Conservation (phyloP, 208 protist species). For the Leishmania aethiopica region DNA sequence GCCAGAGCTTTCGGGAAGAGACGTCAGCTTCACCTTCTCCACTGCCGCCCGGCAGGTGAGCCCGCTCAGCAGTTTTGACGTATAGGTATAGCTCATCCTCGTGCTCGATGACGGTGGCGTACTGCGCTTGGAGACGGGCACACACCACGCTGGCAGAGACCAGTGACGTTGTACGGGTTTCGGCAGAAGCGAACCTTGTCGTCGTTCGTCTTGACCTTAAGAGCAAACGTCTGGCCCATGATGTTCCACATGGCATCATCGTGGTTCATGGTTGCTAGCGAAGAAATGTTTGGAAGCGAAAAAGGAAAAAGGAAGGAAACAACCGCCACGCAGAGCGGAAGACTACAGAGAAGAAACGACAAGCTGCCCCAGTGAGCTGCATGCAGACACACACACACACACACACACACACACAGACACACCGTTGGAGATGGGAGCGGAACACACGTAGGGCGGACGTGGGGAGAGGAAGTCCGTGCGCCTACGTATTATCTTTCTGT, state of each 20-base stretch:
- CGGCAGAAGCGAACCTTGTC: conserved; percentile 98
- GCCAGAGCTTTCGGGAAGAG: conserved; percentile 96
- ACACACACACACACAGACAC: neutral
- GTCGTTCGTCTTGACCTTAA: conserved; percentile 92
- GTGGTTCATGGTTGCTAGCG: conserved; percentile 82
- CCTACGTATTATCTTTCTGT: neutral
- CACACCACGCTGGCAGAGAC: conserved; percentile 96
- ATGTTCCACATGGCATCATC: conserved; percentile 94
- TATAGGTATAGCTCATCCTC: conserved; percentile 97
- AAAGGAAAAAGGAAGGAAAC: neutral
- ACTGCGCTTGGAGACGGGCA: conserved; percentile 99
- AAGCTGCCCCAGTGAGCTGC: neutral
- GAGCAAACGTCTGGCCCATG: conserved; percentile 94
- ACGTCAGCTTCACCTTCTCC: conserved; percentile 98
- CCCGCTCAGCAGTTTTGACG: conserved; percentile 99
- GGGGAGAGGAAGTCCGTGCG: neutral
- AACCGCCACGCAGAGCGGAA: neutral
- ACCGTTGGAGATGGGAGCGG: neutral
- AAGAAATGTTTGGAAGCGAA: neutral
- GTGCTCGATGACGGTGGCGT: conserved; percentile 98
- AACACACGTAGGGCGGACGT: neutral
- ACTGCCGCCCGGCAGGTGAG: conserved; percentile 97
- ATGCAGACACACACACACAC: neutral
- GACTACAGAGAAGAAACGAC: neutral
- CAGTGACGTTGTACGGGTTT: conserved; percentile 98